phyloP scores from a whole-genome alignment of 441 rosid genomes.

The Croton setiger region DNA sequence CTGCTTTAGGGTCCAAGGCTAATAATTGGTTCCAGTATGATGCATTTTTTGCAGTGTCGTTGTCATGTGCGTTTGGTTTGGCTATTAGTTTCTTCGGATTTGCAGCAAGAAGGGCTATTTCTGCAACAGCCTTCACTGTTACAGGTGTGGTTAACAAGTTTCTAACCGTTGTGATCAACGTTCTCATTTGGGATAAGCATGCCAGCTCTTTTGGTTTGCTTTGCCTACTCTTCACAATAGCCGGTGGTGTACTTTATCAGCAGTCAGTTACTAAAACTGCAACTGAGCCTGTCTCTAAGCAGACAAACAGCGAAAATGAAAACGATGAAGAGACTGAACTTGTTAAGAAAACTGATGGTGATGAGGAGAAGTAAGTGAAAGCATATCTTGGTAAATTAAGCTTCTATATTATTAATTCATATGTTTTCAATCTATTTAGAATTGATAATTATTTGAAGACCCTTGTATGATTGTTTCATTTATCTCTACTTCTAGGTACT shows the following conservation, averaged over 20 bases:
- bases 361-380: conserved; percentile 37
- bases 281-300: conserved; percentile 39
- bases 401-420: conserved; percentile 31
- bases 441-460: conserved; percentile 21
- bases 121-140: conserved; percentile 93
- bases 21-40: conserved; percentile 57
- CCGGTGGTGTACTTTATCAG: conserved; percentile 90
- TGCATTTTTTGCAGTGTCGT: conserved; percentile 62
- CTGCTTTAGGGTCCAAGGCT: conserved; percentile 45
- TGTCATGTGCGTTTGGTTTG: conserved; percentile 90
- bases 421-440: conserved; percentile 11
- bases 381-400: conserved; percentile 33
- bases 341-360: conserved; percentile 21
- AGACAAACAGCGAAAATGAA: conserved; percentile 26
- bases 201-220: conserved; percentile 84
- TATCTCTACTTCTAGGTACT: conserved; percentile 13
- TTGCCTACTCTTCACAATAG: conserved; percentile 71
- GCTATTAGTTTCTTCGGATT: conserved; percentile 93
- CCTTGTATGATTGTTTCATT: conserved; percentile 14
- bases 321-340: conserved; percentile 30
- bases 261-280: conserved; percentile 63
- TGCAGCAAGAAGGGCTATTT: conserved; percentile 88
- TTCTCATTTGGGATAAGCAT: conserved; percentile 94
- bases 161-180: conserved; percentile 87
- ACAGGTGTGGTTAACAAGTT: conserved; percentile 98